phyloP scores from a whole-genome alignment of 306 rosid genomes.

The Vigna nakashimae region DNA sequence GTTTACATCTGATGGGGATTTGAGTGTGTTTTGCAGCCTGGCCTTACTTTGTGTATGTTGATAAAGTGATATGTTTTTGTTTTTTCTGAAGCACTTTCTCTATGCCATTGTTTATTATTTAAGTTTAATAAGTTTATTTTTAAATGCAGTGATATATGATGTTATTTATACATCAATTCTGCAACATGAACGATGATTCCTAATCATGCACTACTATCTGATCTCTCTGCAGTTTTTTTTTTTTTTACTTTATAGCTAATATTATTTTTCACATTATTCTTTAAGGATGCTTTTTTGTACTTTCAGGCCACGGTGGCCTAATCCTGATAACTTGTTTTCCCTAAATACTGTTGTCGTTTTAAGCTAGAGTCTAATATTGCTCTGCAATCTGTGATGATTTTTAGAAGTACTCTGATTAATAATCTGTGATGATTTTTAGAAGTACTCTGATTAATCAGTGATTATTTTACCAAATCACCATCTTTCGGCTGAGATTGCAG shows the following conservation, averaged over 20 bases:
- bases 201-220: constrained; percentile 91
- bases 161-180: constrained; percentile 71
- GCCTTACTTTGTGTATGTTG: neutral
- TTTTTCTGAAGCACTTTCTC: neutral
- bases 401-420: neutral
- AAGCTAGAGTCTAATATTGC: neutral
- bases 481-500: constrained; percentile 80
- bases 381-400: constrained; percentile 60
- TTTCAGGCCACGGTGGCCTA: neutral
- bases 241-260: neutral
- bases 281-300: neutral
- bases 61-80: neutral
- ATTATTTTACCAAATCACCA: constrained; percentile 53
- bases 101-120: neutral
- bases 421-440: constrained; percentile 53
- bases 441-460: neutral
- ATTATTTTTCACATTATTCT: neutral
- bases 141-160: constrained; percentile 57
- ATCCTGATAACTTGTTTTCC: neutral
- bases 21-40: neutral
- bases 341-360: neutral
- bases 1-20: neutral
- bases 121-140: neutral
- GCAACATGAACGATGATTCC: constrained; percentile 66
- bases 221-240: constrained; percentile 45